These are phyloP conservation scores for Sarocladium oryzae DNA, from an alignment of 2,329 filamentous ascomycete species.

Conservation along the genomic window DNA sequence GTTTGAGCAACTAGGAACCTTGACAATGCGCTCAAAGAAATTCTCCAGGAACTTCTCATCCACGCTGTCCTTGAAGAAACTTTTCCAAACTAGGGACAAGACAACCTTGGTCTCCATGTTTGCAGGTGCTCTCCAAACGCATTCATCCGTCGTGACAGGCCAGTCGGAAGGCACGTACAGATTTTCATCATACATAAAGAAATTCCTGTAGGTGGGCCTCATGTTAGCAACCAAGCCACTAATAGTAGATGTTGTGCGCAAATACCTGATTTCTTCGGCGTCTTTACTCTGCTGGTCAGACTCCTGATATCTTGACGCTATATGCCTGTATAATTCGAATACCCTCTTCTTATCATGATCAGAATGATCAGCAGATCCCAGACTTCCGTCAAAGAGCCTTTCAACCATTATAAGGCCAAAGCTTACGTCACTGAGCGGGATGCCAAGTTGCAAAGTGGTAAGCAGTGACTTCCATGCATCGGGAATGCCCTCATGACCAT, in stretches of 20 bases:
- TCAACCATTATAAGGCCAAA: not conserved
- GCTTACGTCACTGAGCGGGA: not conserved
- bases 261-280: not conserved
- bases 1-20: not conserved
- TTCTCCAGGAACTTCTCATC: not conserved
- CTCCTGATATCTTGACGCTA: not conserved
- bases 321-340: not conserved
- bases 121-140: not conserved
- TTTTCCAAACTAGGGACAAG: not conserved
- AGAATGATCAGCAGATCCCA: not conserved
- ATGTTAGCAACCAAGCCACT: too few relatives aligned
- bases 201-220: too few relatives aligned
- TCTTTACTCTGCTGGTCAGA: not conserved
- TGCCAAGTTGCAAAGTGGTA: not conserved
- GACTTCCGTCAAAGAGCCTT: not conserved
- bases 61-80: not conserved
- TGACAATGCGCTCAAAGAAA: slow-evolving; percentile 1
- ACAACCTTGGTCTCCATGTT: not conserved
- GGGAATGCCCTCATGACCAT: not conserved
- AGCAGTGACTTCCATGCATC: slow-evolving; percentile 3
- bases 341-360: not conserved
- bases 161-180: not conserved
- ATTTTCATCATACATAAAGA: not conserved
- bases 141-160: not conserved
- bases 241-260: not conserved